Percentiles rank a stretch among this genome's conserved stretches.
Evolutionary conservation across 2,329 filamentous ascomycete genomes (phyloP).

Genomic region (Mycosphaerella arachidis): DNA sequence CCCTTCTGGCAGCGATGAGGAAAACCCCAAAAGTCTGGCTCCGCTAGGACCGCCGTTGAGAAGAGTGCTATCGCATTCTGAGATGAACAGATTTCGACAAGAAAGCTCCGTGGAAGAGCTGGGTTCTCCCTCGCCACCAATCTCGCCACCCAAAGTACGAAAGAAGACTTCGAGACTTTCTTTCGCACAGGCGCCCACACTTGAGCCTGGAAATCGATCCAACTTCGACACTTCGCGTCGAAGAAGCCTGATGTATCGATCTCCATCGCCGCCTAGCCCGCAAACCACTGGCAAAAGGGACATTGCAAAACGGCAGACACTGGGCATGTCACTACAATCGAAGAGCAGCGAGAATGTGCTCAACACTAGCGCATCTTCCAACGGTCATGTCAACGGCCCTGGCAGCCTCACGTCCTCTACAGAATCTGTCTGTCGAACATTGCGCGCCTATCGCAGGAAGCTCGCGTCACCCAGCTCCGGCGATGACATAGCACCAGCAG

Average conservation of each 20-base stretch:
- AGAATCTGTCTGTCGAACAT: conserved; percentile 54
- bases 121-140: conserved; percentile 40
- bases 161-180: conserved; percentile 53
- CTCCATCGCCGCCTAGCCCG: conserved; percentile 40
- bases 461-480: conserved; percentile 42
- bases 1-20: neutral
- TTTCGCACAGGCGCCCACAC: conserved; percentile 42
- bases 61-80: conserved; percentile 79
- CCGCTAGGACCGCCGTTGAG: conserved; percentile 69
- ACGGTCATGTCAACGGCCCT: conserved; percentile 37
- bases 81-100: conserved; percentile 72
- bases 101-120: conserved; percentile 40
- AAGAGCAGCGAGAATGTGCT: conserved; percentile 39
- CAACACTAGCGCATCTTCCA: conserved; percentile 15
- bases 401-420: conserved; percentile 50
- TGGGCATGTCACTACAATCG: conserved; percentile 47
- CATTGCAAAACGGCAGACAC: conserved; percentile 41
- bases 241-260: conserved; percentile 32
- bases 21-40: conserved; percentile 24
- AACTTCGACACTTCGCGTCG: conserved; percentile 21
- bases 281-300: conserved; percentile 18
- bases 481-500: conserved; percentile 43
- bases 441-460: conserved; percentile 57
- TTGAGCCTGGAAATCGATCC: conserved; percentile 39
- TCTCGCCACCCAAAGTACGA: conserved; percentile 49